Evolutionary conservation across 768 basidiomycete species (phyloP), one percentile per base, ranked within the genome.

Genomic region (Kwoniella bestiolae): DNA sequence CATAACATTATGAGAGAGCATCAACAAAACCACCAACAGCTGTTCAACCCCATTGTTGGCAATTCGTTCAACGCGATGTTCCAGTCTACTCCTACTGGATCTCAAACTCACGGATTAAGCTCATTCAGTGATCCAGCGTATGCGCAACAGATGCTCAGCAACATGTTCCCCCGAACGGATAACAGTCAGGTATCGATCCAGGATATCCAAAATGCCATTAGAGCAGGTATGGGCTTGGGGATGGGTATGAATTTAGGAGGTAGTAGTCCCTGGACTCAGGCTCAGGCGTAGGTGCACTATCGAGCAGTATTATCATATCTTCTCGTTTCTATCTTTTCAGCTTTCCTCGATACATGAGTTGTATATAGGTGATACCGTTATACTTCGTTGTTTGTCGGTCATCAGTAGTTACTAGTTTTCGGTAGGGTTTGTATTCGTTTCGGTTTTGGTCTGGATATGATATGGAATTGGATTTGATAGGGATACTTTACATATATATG

Each of bases 141-240:
- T 41, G 38, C 73, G 28, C 66, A 70, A 45, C 35, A 56, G 12
- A 51, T 75, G 45, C 21, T 75, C 7, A 56, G 65, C 12, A 58
- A 21, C 34, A 70, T 75, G 63, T 75, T 75, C 64, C 71, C 73
- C 45, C 65, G 63, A 41, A 64, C 66, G 23, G 35, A 51, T 21
- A 31, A 32, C 16, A 18, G 9, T 8, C 66, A 65, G 32, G 55
- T 60, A 12, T 68, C 70, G 11, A 29, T 71, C 4, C 57, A 61
- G 57, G 68, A 73, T 25, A 53, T 74, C 47, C 56, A 72, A 38
- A 66, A 72, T 26, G 72, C 72, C 18, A 52, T 74, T 32, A 68
- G 76, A 44, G 61, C 65, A 35, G 71, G 71, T 29, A 75, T 78
- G 67, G 66, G 68, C 18, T 29, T 75, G 44, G 69, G 69, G 21